These are phyloP conservation scores for Catunica adiposa DNA, from an alignment of 2,329 filamentous ascomycete species.

Conservation along the genomic window DNA sequence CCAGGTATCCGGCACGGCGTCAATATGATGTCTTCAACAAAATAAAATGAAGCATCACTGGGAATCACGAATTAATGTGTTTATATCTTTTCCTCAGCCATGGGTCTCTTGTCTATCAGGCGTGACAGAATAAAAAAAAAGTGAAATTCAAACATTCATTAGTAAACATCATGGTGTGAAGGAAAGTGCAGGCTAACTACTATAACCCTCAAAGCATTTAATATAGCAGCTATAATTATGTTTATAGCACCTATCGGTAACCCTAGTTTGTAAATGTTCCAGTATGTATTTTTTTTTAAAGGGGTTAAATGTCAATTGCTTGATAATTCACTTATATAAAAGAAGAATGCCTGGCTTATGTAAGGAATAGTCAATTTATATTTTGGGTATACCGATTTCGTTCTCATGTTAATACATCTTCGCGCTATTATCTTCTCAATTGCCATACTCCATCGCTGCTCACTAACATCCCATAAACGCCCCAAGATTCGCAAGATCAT, in stretches of 20 bases:
- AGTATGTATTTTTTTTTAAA: too few species aligned
- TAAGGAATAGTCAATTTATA: too few species aligned
- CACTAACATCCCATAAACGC: constrained; percentile 21
- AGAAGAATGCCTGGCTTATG: too few species aligned
- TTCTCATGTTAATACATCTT: too few species aligned
- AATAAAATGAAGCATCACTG: neutral
- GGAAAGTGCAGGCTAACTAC: neutral
- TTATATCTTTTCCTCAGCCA: constrained; percentile 2
- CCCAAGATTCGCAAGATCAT: constrained; percentile 19
- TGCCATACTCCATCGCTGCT: too few species aligned
- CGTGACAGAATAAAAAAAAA: constrained; percentile 10
- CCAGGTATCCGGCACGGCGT: constrained; percentile 12
- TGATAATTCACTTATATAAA: too few species aligned
- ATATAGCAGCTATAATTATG: too few species aligned
- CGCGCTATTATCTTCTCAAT: neutral
- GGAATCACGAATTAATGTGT: constrained; percentile 18
- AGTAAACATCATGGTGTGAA: neutral
- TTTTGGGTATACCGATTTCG: too few species aligned
- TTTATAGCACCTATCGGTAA: too few species aligned
- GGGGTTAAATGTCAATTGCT: too few species aligned
- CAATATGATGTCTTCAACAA: constrained; percentile 1
- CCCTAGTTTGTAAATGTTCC: too few species aligned
- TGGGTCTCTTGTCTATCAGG: constrained; percentile 6
- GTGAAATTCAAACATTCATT: constrained; percentile 7
- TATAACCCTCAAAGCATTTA: too few species aligned